Evolutionary conservation across 306 rosid species (phyloP).

Genomic region (Carpinus viminea): DNA sequence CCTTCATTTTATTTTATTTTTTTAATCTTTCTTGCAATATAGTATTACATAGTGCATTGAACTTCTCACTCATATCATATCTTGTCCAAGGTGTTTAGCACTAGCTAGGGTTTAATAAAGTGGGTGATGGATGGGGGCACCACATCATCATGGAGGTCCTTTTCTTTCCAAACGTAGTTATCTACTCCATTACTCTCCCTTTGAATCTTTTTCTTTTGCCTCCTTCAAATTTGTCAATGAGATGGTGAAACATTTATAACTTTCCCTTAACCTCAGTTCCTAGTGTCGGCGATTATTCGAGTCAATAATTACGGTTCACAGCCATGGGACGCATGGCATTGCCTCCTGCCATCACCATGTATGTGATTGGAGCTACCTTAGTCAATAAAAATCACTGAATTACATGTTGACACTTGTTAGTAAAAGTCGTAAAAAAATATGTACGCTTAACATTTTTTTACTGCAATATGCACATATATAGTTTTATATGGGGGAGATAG

Average conservation of each 20-base stretch:
- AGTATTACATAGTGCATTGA: neutral
- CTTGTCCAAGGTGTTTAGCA: constrained; percentile 25
- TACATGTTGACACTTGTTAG: no score
- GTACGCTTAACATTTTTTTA: no score
- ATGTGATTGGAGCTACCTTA: no score
- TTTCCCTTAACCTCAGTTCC: neutral
- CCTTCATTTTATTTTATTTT: constrained; percentile 13
- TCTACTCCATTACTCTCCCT: constrained; percentile 8
- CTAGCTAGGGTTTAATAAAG: neutral
- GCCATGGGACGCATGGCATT: neutral
- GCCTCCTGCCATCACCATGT: no score
- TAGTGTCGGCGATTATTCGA: neutral
- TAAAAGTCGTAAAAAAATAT: no score
- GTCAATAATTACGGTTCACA: neutral
- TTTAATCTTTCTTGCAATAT: neutral
- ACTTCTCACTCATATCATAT: neutral
- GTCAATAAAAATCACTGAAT: no score
- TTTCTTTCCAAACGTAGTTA: constrained; percentile 34
- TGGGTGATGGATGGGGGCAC: constrained; percentile 4
- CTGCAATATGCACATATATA: no score
- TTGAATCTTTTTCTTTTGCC: constrained; percentile 8
- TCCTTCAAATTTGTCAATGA: constrained; percentile 21
- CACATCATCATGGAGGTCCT: constrained; percentile 21
- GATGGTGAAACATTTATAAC: neutral
- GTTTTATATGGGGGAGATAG: no score